Conservation (phyloP, 2,329 filamentous ascomycete genomes). For the Cadophora sp. region DNA sequence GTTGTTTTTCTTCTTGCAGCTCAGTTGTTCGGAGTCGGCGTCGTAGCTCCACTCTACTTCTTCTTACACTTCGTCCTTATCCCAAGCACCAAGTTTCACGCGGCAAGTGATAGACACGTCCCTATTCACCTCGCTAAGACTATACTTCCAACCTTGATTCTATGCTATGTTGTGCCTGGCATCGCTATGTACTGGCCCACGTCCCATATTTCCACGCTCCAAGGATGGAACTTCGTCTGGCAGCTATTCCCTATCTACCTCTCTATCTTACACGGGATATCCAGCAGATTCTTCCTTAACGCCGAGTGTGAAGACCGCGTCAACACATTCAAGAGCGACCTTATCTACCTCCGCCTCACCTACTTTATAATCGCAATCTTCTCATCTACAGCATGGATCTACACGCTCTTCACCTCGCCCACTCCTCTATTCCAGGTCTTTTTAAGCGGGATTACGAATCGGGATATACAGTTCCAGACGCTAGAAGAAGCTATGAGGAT, state of each 20-base stretch:
- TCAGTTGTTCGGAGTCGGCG: conserved; percentile 40
- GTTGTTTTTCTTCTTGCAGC: conserved; percentile 34
- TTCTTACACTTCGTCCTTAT: conserved; percentile 43
- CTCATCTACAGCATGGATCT: conserved; percentile 23
- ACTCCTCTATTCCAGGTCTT: conserved; percentile 31
- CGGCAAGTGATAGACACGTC: conserved; percentile 42
- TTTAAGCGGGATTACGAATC: conserved; percentile 35
- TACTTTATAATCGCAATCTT: conserved; percentile 21
- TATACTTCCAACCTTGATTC: conserved; percentile 39
- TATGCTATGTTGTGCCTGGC: conserved; percentile 36
- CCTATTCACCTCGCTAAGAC: conserved; percentile 37
- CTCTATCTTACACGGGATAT: conserved; percentile 23
- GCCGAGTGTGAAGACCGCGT: conserved; percentile 17
- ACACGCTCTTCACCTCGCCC: conserved; percentile 21
- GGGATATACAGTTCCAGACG: conserved; percentile 14
- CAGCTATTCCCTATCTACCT: conserved; percentile 32
- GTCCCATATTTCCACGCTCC: conserved; percentile 24
- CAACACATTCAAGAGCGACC: conserved; percentile 18
- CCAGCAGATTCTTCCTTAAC: conserved; percentile 20
- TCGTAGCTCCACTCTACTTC: conserved; percentile 44
- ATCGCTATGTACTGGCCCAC: conserved; percentile 30
- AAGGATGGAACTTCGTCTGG: conserved; percentile 28
- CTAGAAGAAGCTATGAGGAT: conserved; percentile 20
- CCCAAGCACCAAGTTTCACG: conserved; percentile 41
- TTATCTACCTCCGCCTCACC: conserved; percentile 28